Conservation (phyloP, 225 moss, liverwort and hornwort species). For the Pseudisothecium myosuroides region DNA sequence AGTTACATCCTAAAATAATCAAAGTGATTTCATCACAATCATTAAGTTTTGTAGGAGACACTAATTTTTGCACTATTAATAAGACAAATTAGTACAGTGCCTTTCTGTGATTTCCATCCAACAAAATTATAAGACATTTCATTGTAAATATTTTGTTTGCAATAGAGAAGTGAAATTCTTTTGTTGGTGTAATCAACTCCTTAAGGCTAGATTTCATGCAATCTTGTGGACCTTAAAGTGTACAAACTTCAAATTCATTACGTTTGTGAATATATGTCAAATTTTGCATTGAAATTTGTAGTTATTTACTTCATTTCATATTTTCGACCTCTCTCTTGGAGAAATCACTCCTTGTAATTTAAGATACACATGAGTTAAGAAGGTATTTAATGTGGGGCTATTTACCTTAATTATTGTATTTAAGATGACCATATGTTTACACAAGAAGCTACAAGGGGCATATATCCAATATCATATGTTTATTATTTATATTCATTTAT, state of each 20-base stretch:
- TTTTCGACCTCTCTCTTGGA: background rate
- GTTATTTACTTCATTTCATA: background rate
- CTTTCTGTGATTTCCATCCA: background rate
- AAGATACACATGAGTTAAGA: no score
- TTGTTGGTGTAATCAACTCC: background rate
- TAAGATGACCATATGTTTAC: no score
- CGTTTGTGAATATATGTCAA: background rate
- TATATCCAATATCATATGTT: no score
- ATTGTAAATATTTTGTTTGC: background rate
- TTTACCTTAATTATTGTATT: no score
- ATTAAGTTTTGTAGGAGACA: background rate
- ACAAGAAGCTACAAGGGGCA: no score
- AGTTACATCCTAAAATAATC: background rate
- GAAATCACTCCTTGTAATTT: no score
- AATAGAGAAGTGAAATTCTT: background rate
- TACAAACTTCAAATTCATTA: background rate
- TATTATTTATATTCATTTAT: no score
- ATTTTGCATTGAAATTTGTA: background rate
- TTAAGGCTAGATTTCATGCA: background rate
- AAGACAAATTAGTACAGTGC: background rate
- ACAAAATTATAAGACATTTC: background rate
- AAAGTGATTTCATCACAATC: background rate
- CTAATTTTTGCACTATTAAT: background rate
- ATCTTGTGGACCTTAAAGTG: background rate
- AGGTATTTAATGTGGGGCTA: no score